A percentile compares a stretch with the other conserved stretches of the same genome.
Conservation (phyloP, 169 alveolate genomes). For the Plasmodium reichenowi region DNA sequence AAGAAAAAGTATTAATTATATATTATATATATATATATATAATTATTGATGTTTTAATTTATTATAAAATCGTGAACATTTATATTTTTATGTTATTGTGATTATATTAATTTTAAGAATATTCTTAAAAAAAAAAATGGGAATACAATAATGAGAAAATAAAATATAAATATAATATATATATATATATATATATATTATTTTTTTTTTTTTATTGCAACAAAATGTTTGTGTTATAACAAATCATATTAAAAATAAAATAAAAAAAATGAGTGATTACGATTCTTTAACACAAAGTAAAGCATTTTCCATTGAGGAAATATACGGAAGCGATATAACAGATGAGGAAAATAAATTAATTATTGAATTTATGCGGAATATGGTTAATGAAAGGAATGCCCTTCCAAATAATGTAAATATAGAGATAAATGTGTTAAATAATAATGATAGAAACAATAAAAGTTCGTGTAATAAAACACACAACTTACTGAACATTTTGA, state of each 20-base stretch:
- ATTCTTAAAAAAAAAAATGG: not conserved
- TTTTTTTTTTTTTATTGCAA: not conserved
- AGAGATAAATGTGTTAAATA: not conserved
- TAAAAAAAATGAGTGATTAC: slow-evolving; percentile 11
- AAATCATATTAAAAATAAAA: not conserved
- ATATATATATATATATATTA: not conserved
- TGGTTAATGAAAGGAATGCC: slow-evolving; percentile 37
- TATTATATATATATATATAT: too few species aligned
- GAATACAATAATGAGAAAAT: not conserved
- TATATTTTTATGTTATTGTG: too few species aligned
- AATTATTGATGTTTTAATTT: too few species aligned
- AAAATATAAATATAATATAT: not conserved
- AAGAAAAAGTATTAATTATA: too few species aligned
- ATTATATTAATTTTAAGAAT: too few species aligned
- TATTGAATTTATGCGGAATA: slow-evolving; percentile 28
- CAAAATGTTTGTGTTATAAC: too few species aligned
- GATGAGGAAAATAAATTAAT: slow-evolving; percentile 50
- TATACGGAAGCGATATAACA: slow-evolving; percentile 40
- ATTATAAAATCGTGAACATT: too few species aligned
- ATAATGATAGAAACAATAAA: not conserved
- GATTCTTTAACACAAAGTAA: slow-evolving; percentile 34
- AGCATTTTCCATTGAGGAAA: slow-evolving; percentile 54
- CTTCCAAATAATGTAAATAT: slow-evolving; percentile 38
- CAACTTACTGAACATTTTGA: slow-evolving; percentile 4
- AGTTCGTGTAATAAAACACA: slow-evolving; percentile 1